Base-by-base conservation (phyloP, 23 red algal species). In the Agarophyton chilense region DNA sequence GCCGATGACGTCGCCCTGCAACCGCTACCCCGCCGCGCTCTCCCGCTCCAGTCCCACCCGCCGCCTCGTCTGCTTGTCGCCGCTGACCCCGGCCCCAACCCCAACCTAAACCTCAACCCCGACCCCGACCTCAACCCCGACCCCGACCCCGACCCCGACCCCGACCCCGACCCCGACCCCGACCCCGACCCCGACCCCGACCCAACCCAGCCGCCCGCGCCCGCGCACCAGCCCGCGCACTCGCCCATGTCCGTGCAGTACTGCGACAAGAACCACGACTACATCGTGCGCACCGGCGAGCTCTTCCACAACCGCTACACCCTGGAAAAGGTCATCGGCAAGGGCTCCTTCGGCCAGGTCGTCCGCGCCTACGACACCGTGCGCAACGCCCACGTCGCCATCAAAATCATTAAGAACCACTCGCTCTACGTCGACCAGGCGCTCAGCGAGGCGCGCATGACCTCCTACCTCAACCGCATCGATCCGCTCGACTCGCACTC, bases 341-440 rank as follows among this genome's bases (percentile, higher is more conserved):
- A 82, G 2, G 95, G 95, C 40, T 81, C 90, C 26, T 98, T 98
- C 63, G 95, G 95, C 4, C 91, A 98, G 66, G 97, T 99, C 11
- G 92, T 96, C 25, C 92, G 92, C 58, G 93, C 92, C 19, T 94
- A 83, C 24, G 91, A 99, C 64, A 90, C 84, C 46, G 44, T 11
- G 12, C 68, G 64, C 44, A 79, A 81, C 64, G 42, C 86, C 40
- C 79, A 89, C 29, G 93, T 99, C 35, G 97, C 97, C 36, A 84
- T 99, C 52, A 99, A 99, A 80, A 94, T 99, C 43, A 94, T 99
- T 61, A 96, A 96, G 91, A 94, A 84, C 47, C 70, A 96, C 65
- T 50, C 71, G 57, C 86, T 94, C 54, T 99, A 96, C 78, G 64
- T 92, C 45, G 90, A 76, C 64, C 93, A 95, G 83, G 91, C 97